A percentile compares a stretch with the other conserved stretches of the same genome.
phyloP scores from a whole-genome alignment of 2,329 filamentous ascomycete species.

The Neopestalotiopsis rosae region DNA sequence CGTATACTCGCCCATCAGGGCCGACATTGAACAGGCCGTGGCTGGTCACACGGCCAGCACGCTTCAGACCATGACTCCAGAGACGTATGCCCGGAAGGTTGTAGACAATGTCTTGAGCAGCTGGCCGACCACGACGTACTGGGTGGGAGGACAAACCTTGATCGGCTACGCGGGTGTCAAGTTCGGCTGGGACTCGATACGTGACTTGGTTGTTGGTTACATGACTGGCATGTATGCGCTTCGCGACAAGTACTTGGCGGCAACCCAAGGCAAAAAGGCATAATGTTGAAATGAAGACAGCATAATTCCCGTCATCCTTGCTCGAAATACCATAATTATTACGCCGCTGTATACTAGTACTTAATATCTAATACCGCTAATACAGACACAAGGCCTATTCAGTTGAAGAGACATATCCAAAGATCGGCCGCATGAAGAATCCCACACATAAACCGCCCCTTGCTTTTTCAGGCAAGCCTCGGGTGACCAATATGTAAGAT shows the following conservation, averaged over 20 bases:
- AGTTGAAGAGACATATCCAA: too few species aligned
- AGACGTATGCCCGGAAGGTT: constrained; percentile 22
- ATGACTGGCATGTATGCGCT: constrained; percentile 17
- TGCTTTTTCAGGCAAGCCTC: too few species aligned
- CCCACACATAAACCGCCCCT: too few species aligned
- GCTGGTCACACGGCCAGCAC: constrained; percentile 18
- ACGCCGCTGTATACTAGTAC: too few species aligned
- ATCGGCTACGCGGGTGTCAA: constrained; percentile 19
- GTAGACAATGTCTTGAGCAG: constrained; percentile 22
- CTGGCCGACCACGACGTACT: constrained; percentile 21
- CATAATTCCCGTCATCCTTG: neutral
- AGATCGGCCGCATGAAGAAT: too few species aligned
- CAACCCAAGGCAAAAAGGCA: neutral
- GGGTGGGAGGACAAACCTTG: constrained; percentile 22
- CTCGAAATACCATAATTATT: neutral
- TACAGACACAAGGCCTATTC: too few species aligned
- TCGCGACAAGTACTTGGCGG: constrained; percentile 13
- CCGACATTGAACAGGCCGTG: constrained; percentile 22
- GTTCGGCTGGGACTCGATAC: constrained; percentile 19
- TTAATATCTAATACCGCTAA: too few species aligned
- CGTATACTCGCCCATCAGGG: constrained; percentile 22
- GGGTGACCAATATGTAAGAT: too few species aligned
- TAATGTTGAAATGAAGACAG: neutral
- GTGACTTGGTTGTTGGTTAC: constrained; percentile 23
- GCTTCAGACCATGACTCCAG: constrained; percentile 20